Percentiles rank a stretch among this genome's conserved stretches.
Evolutionary conservation across 2,329 filamentous ascomycete species (phyloP).

Genomic region (Lecanicillium sp.): DNA sequence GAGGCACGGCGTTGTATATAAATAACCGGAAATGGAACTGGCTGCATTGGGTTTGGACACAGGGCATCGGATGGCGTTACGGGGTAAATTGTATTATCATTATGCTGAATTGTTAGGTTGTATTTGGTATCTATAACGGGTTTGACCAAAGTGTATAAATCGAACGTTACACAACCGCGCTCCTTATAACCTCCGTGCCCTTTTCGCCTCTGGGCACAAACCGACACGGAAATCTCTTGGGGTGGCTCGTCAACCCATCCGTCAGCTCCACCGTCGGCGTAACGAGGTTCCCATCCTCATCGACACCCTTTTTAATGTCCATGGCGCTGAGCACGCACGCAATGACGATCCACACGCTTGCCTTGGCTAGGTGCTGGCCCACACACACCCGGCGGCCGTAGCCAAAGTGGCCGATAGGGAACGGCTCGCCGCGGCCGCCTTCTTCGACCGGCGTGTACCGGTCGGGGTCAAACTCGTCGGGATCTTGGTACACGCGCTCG

Average conservation of each 20-base stretch:
- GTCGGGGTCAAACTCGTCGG: slow-evolving; percentile 37
- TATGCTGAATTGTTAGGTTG: no score
- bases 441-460: slow-evolving; percentile 28
- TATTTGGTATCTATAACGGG: no score
- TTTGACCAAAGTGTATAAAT: no score
- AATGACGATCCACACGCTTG: slow-evolving; percentile 32
- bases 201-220: slow-evolving; percentile 15
- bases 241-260: slow-evolving; percentile 19
- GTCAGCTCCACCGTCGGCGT: slow-evolving; percentile 19
- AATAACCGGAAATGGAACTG: no score
- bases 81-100: no score
- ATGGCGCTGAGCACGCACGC: slow-evolving; percentile 31
- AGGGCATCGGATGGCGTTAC: no score
- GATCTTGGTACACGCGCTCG: slow-evolving; percentile 28
- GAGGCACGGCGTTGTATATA: no score
- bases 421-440: slow-evolving; percentile 35
- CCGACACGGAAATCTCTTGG: slow-evolving; percentile 16
- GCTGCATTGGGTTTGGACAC: no score
- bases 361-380: slow-evolving; percentile 41
- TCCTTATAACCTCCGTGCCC: slow-evolving; percentile 3
- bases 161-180: neutral
- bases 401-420: slow-evolving; percentile 40
- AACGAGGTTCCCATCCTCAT: slow-evolving; percentile 26
- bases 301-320: slow-evolving; percentile 22
- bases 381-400: slow-evolving; percentile 45